Base-by-base conservation (phyloP, 1,139 yeast species). In the Blastobotrys ciferrii region DNA sequence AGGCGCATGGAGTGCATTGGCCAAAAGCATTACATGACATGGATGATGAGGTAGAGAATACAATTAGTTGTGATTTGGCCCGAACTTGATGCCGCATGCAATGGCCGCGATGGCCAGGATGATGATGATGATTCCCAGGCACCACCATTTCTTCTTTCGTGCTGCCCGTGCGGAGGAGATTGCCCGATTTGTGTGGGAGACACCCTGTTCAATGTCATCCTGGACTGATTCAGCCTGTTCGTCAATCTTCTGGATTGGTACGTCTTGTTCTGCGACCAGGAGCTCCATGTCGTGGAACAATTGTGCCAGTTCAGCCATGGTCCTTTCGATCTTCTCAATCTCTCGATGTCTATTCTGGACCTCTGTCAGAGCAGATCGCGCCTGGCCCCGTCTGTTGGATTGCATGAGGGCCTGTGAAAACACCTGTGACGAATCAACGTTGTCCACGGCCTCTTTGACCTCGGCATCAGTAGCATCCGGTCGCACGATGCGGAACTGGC, bases 321-420 rank as follows among this genome's bases (percentile, higher is more conserved):
- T 86, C 71, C 87, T 84, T 71, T 91, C 98, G 70, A 94, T 85
- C 73, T 89, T 87, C 73, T 88, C 84, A 66, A 94, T 81, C 72
- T 92, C 98, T 65, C 87, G 84, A 74, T 94, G 98, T 74, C 99
- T 84, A 42, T 87, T 82, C 71, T 92, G 97, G 49, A 94, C 98
- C 71, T 94, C 98, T 62, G 88, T 87, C 61, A 92, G 78, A 2
- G 95, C 98, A 32, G 96, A 82, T 68, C 95, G 81, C 46, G 98
- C 98, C 71, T 92, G 96, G 59, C 98, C 98, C 64, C 95, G 83
- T 72, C 97, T 84, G 69, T 88, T 87, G 50, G 95, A 85, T 72
- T 85, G 88, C 77, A 88, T 75, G 58, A 92, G 76, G 13, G 97
- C 97, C 70, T 89, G 96, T 55, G 94, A 91, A 72, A 92, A 92